Evolutionary conservation across 495 filamentous ascomycete species (phyloP).

Genomic region (Penicillium subrubescens): DNA sequence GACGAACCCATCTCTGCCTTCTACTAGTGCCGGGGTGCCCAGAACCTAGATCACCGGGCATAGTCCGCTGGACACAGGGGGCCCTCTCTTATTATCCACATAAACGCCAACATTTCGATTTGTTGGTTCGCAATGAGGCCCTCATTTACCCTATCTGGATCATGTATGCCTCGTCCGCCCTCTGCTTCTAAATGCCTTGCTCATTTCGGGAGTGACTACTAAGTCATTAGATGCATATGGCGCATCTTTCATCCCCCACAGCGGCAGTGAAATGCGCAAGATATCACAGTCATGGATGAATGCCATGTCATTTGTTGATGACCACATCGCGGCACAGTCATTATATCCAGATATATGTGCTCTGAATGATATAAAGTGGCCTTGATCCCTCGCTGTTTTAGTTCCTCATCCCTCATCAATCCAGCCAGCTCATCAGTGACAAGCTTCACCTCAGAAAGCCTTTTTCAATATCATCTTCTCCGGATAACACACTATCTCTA

Average conservation of each 20-base stretch:
- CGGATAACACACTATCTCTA: neutral
- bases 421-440: conserved; percentile 9
- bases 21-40: conserved; percentile 4
- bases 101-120: conserved; percentile 31
- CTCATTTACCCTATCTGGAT: neutral
- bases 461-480: neutral
- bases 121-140: conserved; percentile 28
- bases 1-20: neutral
- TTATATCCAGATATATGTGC: neutral
- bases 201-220: conserved; percentile 20
- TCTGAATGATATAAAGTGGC: conserved; percentile 23
- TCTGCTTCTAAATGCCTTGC: neutral
- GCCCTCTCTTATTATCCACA: conserved; percentile 35
- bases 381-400: conserved; percentile 4
- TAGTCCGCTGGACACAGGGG: conserved; percentile 1
- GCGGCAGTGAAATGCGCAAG: conserved; percentile 2
- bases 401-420: neutral
- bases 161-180: neutral
- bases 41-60: conserved; percentile 18
- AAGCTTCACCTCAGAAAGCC: neutral
- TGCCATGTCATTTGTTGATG: conserved; percentile 6
- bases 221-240: conserved; percentile 29
- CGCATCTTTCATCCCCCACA: conserved; percentile 17
- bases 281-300: neutral
- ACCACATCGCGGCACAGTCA: conserved; percentile 19